Conservation (phyloP, 352 stramenopile species). For the Blastocystis sp. region DNA sequence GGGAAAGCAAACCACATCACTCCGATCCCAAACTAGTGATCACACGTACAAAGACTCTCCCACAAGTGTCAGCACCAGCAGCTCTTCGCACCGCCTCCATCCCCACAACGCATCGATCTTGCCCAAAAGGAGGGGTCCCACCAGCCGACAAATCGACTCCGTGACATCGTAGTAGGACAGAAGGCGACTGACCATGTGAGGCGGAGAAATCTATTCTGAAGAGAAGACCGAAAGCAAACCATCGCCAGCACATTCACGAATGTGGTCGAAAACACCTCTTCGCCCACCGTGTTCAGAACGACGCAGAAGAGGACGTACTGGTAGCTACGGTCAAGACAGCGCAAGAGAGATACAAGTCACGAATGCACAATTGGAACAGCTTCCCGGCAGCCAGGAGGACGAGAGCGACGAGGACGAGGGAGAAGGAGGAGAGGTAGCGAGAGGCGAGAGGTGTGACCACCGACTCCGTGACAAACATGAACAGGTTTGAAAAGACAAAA, state of each 20-base stretch:
- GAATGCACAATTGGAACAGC: slow-evolving; percentile 20
- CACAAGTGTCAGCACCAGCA: background rate
- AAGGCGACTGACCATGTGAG: background rate
- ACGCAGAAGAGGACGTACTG: slow-evolving; percentile 61
- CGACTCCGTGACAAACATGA: slow-evolving; percentile 67
- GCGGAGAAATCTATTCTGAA: slow-evolving; percentile 18
- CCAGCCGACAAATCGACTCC: slow-evolving; percentile 43
- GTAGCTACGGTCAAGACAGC: background rate
- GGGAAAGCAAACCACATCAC: slow-evolving; percentile 11
- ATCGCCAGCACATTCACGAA: slow-evolving; percentile 60
- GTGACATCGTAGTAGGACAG: slow-evolving; percentile 48
- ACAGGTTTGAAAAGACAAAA: slow-evolving; percentile 47
- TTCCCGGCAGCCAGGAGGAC: slow-evolving; percentile 27
- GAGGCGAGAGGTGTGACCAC: slow-evolving; percentile 32
- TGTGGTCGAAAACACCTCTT: slow-evolving; percentile 56
- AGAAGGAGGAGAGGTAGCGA: background rate
- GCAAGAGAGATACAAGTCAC: background rate
- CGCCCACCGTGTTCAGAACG: slow-evolving; percentile 27
- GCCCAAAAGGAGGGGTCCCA: slow-evolving; percentile 43
- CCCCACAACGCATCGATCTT: background rate
- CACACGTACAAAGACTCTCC: background rate
- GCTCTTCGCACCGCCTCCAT: background rate
- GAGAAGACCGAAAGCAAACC: too few species aligned
- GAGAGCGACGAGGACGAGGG: slow-evolving; percentile 26
- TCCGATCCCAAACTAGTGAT: background rate